Percentiles rank a stretch among this genome's conserved stretches.
phyloP scores from a whole-genome alignment of 148 eudicot genomes.

The Vaccinium corymbosum region DNA sequence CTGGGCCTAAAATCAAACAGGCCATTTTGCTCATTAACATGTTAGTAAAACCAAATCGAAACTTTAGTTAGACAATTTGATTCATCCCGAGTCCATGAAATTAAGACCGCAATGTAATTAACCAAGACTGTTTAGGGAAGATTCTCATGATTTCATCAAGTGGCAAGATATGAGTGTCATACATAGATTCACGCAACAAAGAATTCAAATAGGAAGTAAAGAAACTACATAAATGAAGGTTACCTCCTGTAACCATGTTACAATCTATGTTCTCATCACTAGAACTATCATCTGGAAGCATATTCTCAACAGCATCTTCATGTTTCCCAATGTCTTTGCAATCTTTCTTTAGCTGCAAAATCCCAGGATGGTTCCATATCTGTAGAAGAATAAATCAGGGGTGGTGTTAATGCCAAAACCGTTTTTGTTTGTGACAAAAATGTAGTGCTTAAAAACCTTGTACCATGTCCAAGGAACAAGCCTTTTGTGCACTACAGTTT shows the following conservation, averaged over 20 bases:
- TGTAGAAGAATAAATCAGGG: constrained; percentile 23
- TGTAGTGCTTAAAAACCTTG: too few relatives aligned
- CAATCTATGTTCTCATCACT: constrained; percentile 77
- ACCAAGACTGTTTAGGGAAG: neutral
- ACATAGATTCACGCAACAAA: neutral
- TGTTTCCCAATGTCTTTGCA: constrained; percentile 47
- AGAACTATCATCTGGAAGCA: constrained; percentile 65
- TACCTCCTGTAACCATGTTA: constrained; percentile 72
- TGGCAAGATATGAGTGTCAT: neutral
- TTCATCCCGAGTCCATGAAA: neutral
- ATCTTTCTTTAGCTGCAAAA: constrained; percentile 77
- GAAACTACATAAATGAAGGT: neutral
- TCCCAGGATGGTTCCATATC: constrained; percentile 98
- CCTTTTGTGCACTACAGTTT: too few relatives aligned
- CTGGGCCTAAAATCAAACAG: neutral
- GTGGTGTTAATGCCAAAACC: too few relatives aligned
- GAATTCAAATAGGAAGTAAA: neutral
- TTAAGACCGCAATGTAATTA: neutral
- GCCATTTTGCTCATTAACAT: neutral
- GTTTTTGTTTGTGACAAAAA: too few relatives aligned
- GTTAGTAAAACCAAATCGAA: neutral
- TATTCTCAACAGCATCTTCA: constrained; percentile 52
- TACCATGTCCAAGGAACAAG: too few relatives aligned
- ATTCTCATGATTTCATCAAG: neutral
- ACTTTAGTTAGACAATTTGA: neutral